Base-by-base conservation (phyloP, 495 filamentous ascomycete genomes). In the Talaromyces ruber region DNA sequence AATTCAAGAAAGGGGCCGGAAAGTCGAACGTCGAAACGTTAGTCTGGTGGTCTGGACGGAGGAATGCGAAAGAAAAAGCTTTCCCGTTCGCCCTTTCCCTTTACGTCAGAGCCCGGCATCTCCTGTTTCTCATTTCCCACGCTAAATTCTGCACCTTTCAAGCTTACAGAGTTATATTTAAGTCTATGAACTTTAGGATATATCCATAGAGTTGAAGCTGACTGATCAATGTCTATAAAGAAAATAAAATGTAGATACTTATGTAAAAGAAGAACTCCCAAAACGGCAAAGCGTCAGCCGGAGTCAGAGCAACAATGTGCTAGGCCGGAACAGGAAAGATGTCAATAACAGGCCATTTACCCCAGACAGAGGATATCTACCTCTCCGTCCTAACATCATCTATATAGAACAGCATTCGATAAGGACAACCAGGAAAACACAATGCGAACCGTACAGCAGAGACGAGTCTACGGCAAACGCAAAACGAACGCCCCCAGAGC, bases 381-480 rank as follows among this genome's bases (percentile, higher is more conserved):
- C 3, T 28, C 52, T 47, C 37, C 34, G 3, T 45, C 47, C n/a
- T 32, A 18, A 18, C 26, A 57, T 16, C 54, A 57, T 2, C 6
- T 30, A 50, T 28, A 18, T 51, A 52, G 14, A 43, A 22, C 58
- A 18, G 25, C 58, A 8, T 9, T 21, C 50, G 4, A 14, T 4
- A 21, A 3, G 26, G 34, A 43, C 28, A 5, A 47, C 50, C 51
- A 39, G 70, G 67, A 65, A 47, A 65, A 52, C 60, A 72, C 61
- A 37, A 63, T 63, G 58, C 67, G 67, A 37, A 68, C 69, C 1
- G 63, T 67, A 21, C 63, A 68, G 8, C 72, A 73, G 52, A 68
- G 68, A 58, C 70, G 65, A 62, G 77, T 80, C 16, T 80, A 80
- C 37, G 77, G 77, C 9, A 80, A 80, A 56, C 68, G 74, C 54